Percentiles rank a stretch among this genome's conserved stretches.
Conservation (phyloP, 768 basidiomycete species). For the Tricholoma terreum region DNA sequence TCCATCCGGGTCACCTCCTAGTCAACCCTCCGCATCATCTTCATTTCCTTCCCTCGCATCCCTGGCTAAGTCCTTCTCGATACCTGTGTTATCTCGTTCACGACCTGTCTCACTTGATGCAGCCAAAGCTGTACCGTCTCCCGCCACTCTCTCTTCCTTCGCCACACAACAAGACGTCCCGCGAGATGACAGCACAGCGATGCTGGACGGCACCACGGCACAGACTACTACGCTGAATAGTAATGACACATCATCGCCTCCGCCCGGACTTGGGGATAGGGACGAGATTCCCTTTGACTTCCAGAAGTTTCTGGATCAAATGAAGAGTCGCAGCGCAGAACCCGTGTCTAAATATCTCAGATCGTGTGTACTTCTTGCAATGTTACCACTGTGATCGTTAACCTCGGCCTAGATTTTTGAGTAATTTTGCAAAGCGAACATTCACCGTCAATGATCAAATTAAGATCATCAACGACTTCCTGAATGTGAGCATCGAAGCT, state of each 20-base stretch:
- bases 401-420: too few species aligned
- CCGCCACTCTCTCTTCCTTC: slow-evolving; percentile 52
- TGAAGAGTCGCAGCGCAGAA: slow-evolving; percentile 84
- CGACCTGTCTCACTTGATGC: slow-evolving; percentile 61
- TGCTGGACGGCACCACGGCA: slow-evolving; percentile 18
- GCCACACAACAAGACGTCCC: slow-evolving; percentile 44
- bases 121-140: slow-evolving; percentile 56
- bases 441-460: slow-evolving; percentile 93
- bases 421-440: slow-evolving; percentile 88
- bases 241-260: slow-evolving; percentile 28
- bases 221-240: slow-evolving; percentile 26
- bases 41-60: slow-evolving; percentile 64
- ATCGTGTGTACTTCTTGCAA: slow-evolving; percentile 59
- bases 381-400: not conserved
- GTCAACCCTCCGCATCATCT: slow-evolving; percentile 33
- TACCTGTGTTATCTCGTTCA: slow-evolving; percentile 45
- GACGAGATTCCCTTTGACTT: slow-evolving; percentile 76
- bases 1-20: slow-evolving; percentile 22
- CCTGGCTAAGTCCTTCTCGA: slow-evolving; percentile 51
- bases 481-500: slow-evolving; percentile 53
- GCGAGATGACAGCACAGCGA: slow-evolving; percentile 11
- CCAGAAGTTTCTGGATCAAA: slow-evolving; percentile 91
- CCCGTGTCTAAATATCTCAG: slow-evolving; percentile 93
- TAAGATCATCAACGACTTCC: slow-evolving; percentile 92
- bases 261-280: too few species aligned